A percentile compares a stretch with the other conserved stretches of the same genome.
Evolutionary conservation across 2,329 filamentous ascomycete species (phyloP).

Genomic region (Rhinocladiella similis): DNA sequence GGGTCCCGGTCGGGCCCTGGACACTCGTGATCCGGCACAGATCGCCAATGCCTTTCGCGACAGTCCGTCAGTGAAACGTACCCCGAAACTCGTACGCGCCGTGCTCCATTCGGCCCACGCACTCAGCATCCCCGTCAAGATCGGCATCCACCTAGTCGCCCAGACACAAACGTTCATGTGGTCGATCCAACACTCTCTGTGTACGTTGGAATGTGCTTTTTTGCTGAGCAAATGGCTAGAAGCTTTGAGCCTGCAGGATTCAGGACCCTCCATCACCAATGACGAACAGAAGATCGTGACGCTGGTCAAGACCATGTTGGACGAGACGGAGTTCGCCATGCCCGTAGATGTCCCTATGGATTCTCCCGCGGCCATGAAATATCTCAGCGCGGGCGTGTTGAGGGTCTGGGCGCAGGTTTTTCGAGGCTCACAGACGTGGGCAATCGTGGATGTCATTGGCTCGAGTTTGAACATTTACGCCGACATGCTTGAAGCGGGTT

Average conservation of each 20-base stretch:
- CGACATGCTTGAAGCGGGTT: constrained; percentile 38
- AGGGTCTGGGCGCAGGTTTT: constrained; percentile 46
- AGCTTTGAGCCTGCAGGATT: constrained; percentile 33
- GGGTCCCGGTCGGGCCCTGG: constrained; percentile 50
- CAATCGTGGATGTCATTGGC: constrained; percentile 44
- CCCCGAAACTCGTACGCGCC: constrained; percentile 59
- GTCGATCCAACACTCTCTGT: constrained; percentile 43
- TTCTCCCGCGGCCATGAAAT: constrained; percentile 35
- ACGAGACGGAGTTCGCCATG: constrained; percentile 36
- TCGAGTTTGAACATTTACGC: constrained; percentile 43
- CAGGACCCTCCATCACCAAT: constrained; percentile 37
- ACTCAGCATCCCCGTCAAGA: constrained; percentile 54
- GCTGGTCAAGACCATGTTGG: constrained; percentile 44
- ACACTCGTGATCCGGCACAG: constrained; percentile 60
- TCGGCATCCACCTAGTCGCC: constrained; percentile 41
- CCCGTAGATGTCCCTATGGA: constrained; percentile 23
- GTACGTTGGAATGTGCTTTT: constrained; percentile 42
- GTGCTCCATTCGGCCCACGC: constrained; percentile 68
- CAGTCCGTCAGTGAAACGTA: constrained; percentile 57
- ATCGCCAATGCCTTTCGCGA: constrained; percentile 60
- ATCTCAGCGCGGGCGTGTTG: constrained; percentile 42
- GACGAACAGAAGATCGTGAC: constrained; percentile 40
- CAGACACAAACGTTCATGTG: constrained; percentile 42
- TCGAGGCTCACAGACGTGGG: constrained; percentile 45
- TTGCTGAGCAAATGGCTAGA: constrained; percentile 43